Base-by-base conservation (phyloP, 768 basidiomycete genomes). In the Leccinum ochraceum region DNA sequence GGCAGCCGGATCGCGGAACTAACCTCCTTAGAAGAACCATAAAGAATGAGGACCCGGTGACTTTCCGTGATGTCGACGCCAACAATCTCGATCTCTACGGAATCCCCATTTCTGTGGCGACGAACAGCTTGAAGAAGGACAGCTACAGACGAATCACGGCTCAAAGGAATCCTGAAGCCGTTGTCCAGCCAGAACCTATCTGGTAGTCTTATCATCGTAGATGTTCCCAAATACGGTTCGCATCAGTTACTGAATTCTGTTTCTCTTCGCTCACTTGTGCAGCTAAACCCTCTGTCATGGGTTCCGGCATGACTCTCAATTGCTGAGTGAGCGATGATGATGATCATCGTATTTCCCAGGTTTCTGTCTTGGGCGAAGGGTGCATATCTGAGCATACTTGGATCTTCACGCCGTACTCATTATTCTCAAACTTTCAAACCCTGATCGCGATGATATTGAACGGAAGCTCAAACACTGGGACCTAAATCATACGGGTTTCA, bases 11-110 rank as follows among this genome's bases (percentile, higher is more conserved):
- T 32, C 32, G 32, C 32, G 10, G 26, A 10, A 10, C 32, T 10
- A 11, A 34, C 11, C 4, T 11, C 22, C 61, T 62, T n/a, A 51
- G 28, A 50, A 5, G 53, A 26, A 36, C 4, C 22, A 60, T 62
- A 9, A 61, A 54, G 51, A 37, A 36, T 37, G 16, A 48, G 60
- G 61, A 56, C 1, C 11, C 39, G 4, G 17, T 37, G 2, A 8
- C 0, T 1, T 61, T 64, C 26, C 17, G 49, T 9, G 49, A 48
- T 22, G 13, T 62, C 4, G 48, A 55, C 7, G 44, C 56, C 0
- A 0, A 11, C 3, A 1, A 10, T 52, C 53, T 66, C 20, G 24
- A 4, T 44, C 30, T 65, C 26, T 53, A 59, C 42, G 13, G 2
- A 10, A 46, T 13, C 9, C 44, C 44, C 20, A 22, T 20, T 46